Conservation (phyloP, 169 alveolate species). For the Babesia gibsoni region DNA sequence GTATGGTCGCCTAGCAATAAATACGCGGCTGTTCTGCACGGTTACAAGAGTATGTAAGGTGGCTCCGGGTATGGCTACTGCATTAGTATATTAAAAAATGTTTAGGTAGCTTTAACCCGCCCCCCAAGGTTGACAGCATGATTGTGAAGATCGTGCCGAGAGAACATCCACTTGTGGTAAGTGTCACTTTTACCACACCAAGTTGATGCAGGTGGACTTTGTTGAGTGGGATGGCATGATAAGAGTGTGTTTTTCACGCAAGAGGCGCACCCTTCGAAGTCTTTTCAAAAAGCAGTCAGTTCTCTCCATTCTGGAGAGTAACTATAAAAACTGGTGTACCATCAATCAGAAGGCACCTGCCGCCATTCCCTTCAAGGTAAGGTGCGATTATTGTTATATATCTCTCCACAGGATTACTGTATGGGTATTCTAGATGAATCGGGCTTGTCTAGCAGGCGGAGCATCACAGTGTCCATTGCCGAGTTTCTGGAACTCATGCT, state of each 20-base stretch:
- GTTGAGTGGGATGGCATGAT: constrained; percentile 98
- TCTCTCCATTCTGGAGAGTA: constrained; percentile 88
- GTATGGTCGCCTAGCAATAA: constrained; percentile 96
- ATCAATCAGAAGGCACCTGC: constrained; percentile 72
- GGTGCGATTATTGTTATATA: neutral
- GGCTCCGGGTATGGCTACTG: constrained; percentile 63
- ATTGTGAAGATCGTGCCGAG: constrained; percentile 97
- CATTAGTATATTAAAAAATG: neutral
- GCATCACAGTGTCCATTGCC: constrained; percentile 82
- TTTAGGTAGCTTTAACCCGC: constrained; percentile 97
- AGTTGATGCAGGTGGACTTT: constrained; percentile 82
- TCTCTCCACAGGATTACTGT: constrained; percentile 29
- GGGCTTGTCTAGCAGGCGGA: constrained; percentile 77
- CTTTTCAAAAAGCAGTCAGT: constrained; percentile 91
- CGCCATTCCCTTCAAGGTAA: constrained; percentile 48
- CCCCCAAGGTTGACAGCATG: constrained; percentile 99
- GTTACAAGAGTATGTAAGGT: constrained; percentile 92
- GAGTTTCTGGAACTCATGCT: constrained; percentile 83
- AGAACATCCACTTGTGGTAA: constrained; percentile 85
- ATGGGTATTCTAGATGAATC: constrained; percentile 67
- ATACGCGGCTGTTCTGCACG: constrained; percentile 89
- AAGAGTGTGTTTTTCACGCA: constrained; percentile 95
- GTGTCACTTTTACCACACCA: too few species aligned
- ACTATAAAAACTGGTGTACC: constrained; percentile 87
- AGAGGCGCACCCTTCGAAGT: constrained; percentile 95